Evolutionary conservation across 1,139 yeast species (phyloP).

Genomic region (Lodderomyces parapsilosis): DNA sequence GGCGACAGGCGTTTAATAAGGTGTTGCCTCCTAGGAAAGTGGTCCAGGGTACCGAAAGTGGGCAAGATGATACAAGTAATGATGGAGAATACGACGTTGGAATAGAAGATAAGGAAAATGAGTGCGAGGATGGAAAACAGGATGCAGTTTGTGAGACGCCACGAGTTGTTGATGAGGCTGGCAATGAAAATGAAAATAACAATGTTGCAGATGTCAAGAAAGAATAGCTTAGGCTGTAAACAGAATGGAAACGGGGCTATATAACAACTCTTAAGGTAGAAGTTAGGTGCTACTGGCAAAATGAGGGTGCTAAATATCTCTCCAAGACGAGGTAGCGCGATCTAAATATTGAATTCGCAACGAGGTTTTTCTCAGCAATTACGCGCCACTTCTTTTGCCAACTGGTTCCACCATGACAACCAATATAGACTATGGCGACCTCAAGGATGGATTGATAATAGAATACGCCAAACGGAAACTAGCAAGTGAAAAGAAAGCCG

Average conservation of each 20-base stretch:
- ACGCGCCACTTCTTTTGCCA: neutral
- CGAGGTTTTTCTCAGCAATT: neutral
- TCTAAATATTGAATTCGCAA: neutral
- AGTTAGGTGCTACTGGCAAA: too few species aligned
- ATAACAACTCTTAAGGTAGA: too few species aligned
- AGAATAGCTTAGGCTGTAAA: too few species aligned
- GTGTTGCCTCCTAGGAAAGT: slow-evolving; percentile 83
- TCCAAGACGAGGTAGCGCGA: neutral
- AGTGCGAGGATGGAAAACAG: slow-evolving; percentile 10
- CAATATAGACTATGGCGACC: slow-evolving; percentile 6
- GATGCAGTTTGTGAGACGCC: too few species aligned
- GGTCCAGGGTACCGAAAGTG: slow-evolving; percentile 9
- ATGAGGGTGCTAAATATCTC: too few species aligned
- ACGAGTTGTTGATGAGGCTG: too few species aligned
- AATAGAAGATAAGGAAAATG: slow-evolving; percentile 9
- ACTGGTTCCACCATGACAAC: slow-evolving; percentile 3
- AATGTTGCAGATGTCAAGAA: too few species aligned
- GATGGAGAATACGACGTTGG: slow-evolving; percentile 4
- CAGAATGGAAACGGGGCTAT: too few species aligned
- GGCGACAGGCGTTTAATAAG: slow-evolving; percentile 83
- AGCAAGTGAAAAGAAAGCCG: slow-evolving; percentile 2
- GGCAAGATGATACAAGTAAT: neutral
- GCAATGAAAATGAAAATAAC: too few species aligned
- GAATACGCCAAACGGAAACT: slow-evolving; percentile 7
- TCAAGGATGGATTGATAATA: slow-evolving; percentile 9